Evolutionary conservation across 805 yeast species (phyloP), one percentile per base, ranked within the genome.

Genomic region (Grigorovia transvaalensis): DNA sequence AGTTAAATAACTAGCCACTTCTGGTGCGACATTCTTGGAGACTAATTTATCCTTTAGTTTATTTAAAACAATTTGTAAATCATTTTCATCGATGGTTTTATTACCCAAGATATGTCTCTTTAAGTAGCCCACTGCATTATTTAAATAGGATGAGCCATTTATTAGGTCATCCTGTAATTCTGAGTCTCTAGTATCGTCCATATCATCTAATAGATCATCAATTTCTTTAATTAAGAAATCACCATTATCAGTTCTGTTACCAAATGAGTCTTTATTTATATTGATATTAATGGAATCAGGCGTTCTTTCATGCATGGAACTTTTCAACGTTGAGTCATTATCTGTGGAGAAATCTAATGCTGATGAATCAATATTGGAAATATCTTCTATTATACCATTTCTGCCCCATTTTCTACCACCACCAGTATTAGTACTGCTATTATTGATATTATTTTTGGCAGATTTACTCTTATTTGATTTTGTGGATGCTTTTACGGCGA

Each of bases 21-120:
- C 86, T 11, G 95, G 93, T 2, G 97, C 93, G 35, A 91, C 93
- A 61, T 91, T 91, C 60, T 90, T 91, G 56, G 84, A 75, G 54
- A 93, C 79, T 51, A 91, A 72, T 59, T 88, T 95, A 53, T 86
- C 85, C 51, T 80, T 77, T 68, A 93, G 76, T 45, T 82, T 79
- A 43, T 74, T 74, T 20, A 86, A 70, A 1, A 88, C 82, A 45
- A 81, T 80, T 42, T 76, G 76, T 52, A 91, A 72, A 61, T 89
- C 89, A 13, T 75, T 76, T 35, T 77, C 75, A 1, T 80, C 74
- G 44, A 85, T 75, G 7, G 78, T 80, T 61, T 82, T 82, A 50
- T 88, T 88, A 51, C 93, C 91, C 48, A 85, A 72, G 49, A 79
- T 64, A 58, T 78, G 79, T 54, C 77, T 74, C 51, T 63, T 64